phyloP scores from a whole-genome alignment of 257 asterid genomes.

The Solanum medicagineum region DNA sequence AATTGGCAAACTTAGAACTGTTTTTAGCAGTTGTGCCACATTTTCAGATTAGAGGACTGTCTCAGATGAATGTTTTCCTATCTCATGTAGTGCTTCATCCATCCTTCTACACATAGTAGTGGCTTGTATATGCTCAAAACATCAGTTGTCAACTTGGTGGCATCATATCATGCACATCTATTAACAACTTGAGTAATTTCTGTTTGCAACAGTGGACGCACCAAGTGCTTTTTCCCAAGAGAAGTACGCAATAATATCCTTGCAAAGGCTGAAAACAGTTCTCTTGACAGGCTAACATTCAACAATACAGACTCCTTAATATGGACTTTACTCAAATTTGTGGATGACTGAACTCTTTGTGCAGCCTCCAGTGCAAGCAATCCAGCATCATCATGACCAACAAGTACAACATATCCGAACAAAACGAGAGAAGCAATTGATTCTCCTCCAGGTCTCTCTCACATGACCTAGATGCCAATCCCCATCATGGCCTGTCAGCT shows the following conservation, averaged over 20 bases:
- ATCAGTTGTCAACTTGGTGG: slow-evolving; percentile 66
- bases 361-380: slow-evolving; percentile 76
- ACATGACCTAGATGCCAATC: slow-evolving; percentile 80
- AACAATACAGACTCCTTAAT: slow-evolving; percentile 67
- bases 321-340: slow-evolving; percentile 22
- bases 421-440: slow-evolving; percentile 59
- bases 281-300: slow-evolving; percentile 71
- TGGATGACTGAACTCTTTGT: slow-evolving; percentile 43
- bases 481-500: slow-evolving; percentile 97
- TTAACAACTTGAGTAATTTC: slow-evolving; percentile 89
- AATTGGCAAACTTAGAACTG: slow-evolving; percentile 46
- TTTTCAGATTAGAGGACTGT: slow-evolving; percentile 49
- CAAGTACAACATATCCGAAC: slow-evolving; percentile 54
- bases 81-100: slow-evolving; percentile 4
- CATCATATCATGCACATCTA: slow-evolving; percentile 89
- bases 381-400: slow-evolving; percentile 91
- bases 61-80: slow-evolving; percentile 63
- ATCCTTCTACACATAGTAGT: slow-evolving; percentile 75
- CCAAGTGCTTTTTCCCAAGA: slow-evolving; percentile 71
- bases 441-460: slow-evolving; percentile 81
- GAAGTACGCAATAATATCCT: slow-evolving; percentile 77
- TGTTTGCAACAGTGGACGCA: slow-evolving; percentile 76
- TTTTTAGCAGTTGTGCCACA: slow-evolving; percentile 16
- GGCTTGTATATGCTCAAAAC: slow-evolving; percentile 58
- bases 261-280: slow-evolving; percentile 46